These are phyloP conservation scores for Nakaseomyces nivariensis DNA, from an alignment of 1,139 yeast genomes.

Conservation along the genomic window DNA sequence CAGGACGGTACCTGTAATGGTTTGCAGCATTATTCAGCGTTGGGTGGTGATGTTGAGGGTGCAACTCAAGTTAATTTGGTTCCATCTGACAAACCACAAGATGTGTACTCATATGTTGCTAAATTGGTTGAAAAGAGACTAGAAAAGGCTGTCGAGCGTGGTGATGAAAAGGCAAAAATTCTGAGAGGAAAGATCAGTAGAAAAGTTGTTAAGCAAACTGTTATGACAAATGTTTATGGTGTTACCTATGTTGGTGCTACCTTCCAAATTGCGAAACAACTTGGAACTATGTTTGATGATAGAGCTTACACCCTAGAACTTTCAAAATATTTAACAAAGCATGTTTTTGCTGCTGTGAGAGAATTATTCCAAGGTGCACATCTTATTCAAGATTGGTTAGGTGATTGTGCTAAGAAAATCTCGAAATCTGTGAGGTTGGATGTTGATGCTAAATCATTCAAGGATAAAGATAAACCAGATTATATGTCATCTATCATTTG, in stretches of 20 bases:
- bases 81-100: constrained; percentile 80
- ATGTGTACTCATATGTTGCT: constrained; percentile 81
- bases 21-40: constrained; percentile 92
- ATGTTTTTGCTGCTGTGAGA: constrained; percentile 76
- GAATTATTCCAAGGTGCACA: constrained; percentile 89
- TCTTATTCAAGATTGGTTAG: constrained; percentile 92
- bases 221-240: constrained; percentile 97
- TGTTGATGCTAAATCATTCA: constrained; percentile 31
- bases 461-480: constrained; percentile 38
- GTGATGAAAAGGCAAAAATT: constrained; percentile 32
- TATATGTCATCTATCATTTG: constrained; percentile 87
- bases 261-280: constrained; percentile 69
- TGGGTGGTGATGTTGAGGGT: constrained; percentile 94
- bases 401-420: constrained; percentile 72
- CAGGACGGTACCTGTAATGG: constrained; percentile 99
- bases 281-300: constrained; percentile 37
- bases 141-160: constrained; percentile 49
- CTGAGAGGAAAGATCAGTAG: constrained; percentile 58
- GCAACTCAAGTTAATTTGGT: constrained; percentile 83
- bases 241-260: constrained; percentile 93
- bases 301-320: constrained; percentile 30
- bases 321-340: constrained; percentile 62
- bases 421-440: constrained; percentile 70
- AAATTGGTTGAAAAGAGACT: constrained; percentile 53
- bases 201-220: constrained; percentile 91